Percentiles rank a stretch among this genome's conserved stretches.
Conservation (phyloP, 495 filamentous ascomycete genomes). For the Penicillium soppii region DNA sequence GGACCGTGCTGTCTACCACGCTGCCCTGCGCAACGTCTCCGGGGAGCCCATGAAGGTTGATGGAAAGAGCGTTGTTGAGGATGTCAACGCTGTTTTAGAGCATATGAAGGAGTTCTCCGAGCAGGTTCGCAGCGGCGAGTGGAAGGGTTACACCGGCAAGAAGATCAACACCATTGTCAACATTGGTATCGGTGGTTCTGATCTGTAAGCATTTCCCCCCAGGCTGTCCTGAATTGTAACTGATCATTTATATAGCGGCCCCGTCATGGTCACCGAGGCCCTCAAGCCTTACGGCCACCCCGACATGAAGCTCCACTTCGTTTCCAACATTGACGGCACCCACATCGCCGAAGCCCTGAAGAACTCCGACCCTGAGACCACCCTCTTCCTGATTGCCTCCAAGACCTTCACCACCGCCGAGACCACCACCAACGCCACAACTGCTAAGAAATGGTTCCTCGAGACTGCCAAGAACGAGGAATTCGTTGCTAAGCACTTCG, state of each 20-base stretch:
- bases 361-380: constrained; percentile 89
- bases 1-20: constrained; percentile 92
- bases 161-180: constrained; percentile 95
- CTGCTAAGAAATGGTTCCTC: constrained; percentile 95
- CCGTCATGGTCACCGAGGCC: constrained; percentile 97
- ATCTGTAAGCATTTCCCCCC: constrained; percentile 66
- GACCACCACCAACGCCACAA: constrained; percentile 94
- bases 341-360: constrained; percentile 94
- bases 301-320: constrained; percentile 88
- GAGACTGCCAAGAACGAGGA: constrained; percentile 72
- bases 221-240: constrained; percentile 6
- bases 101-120: constrained; percentile 98
- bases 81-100: constrained; percentile 83
- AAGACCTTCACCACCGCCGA: constrained; percentile 99
- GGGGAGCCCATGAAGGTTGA: constrained; percentile 89
- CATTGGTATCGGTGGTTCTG: constrained; percentile 96
- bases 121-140: constrained; percentile 89
- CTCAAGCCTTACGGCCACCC: constrained; percentile 90
- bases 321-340: constrained; percentile 98
- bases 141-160: constrained; percentile 99
- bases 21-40: constrained; percentile 83
- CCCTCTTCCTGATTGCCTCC: constrained; percentile 94
- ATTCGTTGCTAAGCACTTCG: constrained; percentile 95
- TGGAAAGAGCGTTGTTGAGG: constrained; percentile 93
- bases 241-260: constrained; percentile 64